A percentile compares a stretch with the other conserved stretches of the same genome.
Evolutionary conservation across 2,329 filamentous ascomycete genomes (phyloP).

Genomic region (Tympanopsis confertula): DNA sequence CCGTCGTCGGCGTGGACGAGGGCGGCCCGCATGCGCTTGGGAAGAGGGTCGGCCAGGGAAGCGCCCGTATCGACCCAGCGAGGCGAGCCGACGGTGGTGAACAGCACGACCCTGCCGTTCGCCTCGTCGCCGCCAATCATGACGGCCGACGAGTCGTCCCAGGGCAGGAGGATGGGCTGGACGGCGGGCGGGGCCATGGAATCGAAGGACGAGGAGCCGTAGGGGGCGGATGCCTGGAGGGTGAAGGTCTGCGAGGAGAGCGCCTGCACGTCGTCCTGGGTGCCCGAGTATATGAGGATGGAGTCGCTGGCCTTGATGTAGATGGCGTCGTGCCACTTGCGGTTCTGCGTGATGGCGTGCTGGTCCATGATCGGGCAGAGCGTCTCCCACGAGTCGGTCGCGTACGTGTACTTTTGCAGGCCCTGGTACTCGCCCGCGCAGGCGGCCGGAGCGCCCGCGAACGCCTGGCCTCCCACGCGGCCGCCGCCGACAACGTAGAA

Average conservation of each 20-base stretch:
- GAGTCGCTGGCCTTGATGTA: conserved; percentile 61
- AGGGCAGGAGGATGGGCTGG: conserved; percentile 62
- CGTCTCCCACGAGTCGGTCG: conserved; percentile 38
- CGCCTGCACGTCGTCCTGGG: conserved; percentile 41
- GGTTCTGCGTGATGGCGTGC: conserved; percentile 47
- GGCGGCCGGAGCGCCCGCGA: not conserved
- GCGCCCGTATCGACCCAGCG: conserved; percentile 61
- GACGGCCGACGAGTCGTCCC: conserved; percentile 58
- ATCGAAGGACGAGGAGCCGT: conserved; percentile 44
- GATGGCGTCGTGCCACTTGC: conserved; percentile 62
- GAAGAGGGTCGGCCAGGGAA: conserved; percentile 46
- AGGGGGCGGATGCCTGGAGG: conserved; percentile 55
- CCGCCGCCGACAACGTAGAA: conserved; percentile 76
- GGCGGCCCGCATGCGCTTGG: conserved; percentile 46
- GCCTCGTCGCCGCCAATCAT: conserved; percentile 62
- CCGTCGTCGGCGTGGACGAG: conserved; percentile 63
- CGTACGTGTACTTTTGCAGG: conserved; percentile 55
- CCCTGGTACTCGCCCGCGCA: conserved; percentile 50
- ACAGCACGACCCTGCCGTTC: conserved; percentile 63
- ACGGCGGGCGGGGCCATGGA: conserved; percentile 49
- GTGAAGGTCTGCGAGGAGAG: conserved; percentile 66
- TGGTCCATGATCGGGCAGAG: conserved; percentile 23
- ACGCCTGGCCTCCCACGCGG: conserved; percentile 14
- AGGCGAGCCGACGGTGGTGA: conserved; percentile 38
- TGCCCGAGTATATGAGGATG: conserved; percentile 74